These are phyloP conservation scores for Diaporthe batatas DNA, from an alignment of 2,329 filamentous ascomycete genomes.

Conservation along the genomic window DNA sequence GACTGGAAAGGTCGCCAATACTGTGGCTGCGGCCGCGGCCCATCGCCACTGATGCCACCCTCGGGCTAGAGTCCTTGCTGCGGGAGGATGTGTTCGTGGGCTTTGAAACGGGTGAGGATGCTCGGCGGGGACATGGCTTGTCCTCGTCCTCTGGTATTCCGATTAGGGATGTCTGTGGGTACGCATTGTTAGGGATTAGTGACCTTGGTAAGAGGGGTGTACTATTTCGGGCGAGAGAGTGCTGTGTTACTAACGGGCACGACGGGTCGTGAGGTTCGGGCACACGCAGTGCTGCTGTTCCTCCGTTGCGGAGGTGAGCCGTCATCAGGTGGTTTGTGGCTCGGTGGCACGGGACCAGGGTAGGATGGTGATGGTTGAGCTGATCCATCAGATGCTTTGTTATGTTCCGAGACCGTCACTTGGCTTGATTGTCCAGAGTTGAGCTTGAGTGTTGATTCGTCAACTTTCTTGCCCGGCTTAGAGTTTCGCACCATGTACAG, in stretches of 20 bases:
- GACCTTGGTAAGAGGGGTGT: too few species aligned
- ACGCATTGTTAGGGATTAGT: background rate
- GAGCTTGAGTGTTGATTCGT: background rate
- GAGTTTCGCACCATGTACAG: constrained; percentile 2
- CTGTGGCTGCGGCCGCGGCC: background rate
- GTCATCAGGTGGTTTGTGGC: background rate
- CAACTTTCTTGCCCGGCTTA: background rate
- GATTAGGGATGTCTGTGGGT: background rate
- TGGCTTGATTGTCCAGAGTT: background rate
- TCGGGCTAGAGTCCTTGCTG: background rate
- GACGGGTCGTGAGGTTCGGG: background rate
- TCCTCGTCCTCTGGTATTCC: background rate
- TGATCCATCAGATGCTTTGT: background rate
- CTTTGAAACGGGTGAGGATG: background rate
- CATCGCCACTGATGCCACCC: background rate
- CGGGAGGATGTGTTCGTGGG: background rate
- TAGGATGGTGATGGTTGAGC: background rate
- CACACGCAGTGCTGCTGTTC: background rate
- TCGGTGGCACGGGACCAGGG: background rate
- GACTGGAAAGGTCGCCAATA: background rate
- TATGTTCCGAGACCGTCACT: background rate
- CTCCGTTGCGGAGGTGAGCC: background rate
- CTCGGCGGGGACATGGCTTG: background rate
- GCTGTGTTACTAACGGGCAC: constrained; percentile 14
- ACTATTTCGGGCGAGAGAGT: background rate